phyloP scores from a whole-genome alignment of 306 rosid genomes.

The Casuarina equisetifolia region DNA sequence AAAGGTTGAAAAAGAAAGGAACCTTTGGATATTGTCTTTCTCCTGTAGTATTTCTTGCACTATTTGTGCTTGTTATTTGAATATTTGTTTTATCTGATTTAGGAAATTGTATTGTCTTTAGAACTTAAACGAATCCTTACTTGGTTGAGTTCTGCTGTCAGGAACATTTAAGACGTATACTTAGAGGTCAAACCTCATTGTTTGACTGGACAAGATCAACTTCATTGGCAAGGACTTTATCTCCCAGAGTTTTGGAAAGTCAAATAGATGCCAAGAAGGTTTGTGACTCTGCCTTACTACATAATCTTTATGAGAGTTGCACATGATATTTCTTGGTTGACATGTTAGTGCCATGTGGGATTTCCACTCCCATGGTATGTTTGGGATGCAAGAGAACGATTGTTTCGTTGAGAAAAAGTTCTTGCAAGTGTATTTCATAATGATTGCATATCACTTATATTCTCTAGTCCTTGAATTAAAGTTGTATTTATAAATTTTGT shows the following conservation, averaged over 20 bases:
- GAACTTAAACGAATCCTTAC: constrained; percentile 16
- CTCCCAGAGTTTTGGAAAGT: constrained; percentile 97
- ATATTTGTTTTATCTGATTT: constrained; percentile 17
- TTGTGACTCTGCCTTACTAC: constrained; percentile 35
- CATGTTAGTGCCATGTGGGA: constrained; percentile 17
- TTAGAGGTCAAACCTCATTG: constrained; percentile 97
- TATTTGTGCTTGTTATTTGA: background rate
- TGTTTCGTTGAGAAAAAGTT: constrained; percentile 8
- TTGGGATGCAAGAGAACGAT: constrained; percentile 13
- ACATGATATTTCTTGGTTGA: constrained; percentile 9
- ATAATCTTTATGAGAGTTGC: constrained; percentile 24
- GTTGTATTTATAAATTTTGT: constrained; percentile 15
- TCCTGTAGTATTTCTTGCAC: constrained; percentile 4
- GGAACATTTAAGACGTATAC: constrained; percentile 94
- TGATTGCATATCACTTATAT: background rate
- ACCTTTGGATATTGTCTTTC: constrained; percentile 8
- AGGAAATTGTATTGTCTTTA: constrained; percentile 15
- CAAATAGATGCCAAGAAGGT: constrained; percentile 99
- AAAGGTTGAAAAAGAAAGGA: background rate
- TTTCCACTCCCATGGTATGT: background rate
- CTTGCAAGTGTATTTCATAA: background rate
- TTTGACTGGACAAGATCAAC: constrained; percentile 95
- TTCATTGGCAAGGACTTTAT: constrained; percentile 88
- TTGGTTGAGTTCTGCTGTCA: constrained; percentile 36
- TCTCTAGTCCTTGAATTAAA: constrained; percentile 11